phyloP scores from a whole-genome alignment of 768 basidiomycete genomes.

The Lentinus tigrinus region DNA sequence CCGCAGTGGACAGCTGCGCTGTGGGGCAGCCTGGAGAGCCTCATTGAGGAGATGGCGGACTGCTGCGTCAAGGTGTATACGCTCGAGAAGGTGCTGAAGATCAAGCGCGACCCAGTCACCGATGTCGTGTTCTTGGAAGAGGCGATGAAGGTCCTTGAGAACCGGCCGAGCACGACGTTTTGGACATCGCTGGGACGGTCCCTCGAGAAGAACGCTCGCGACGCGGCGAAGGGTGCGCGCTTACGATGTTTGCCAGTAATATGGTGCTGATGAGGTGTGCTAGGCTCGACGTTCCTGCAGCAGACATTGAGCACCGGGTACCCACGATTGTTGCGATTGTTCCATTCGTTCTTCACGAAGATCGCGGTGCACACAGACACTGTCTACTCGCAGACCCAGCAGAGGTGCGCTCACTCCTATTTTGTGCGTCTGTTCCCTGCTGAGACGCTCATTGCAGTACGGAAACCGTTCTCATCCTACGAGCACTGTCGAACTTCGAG shows the following conservation, averaged over 20 bases:
- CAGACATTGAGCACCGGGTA: constrained; percentile 87
- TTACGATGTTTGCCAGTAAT: neutral
- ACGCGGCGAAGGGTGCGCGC: constrained; percentile 70
- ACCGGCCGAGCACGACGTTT: constrained; percentile 87
- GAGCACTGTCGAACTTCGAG: constrained; percentile 82
- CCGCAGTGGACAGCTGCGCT: constrained; percentile 83
- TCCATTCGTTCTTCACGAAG: constrained; percentile 96
- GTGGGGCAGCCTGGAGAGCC: constrained; percentile 76
- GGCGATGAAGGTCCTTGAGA: constrained; percentile 88
- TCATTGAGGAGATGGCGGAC: constrained; percentile 86
- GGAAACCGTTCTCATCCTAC: constrained; percentile 86
- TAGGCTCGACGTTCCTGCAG: constrained; percentile 88
- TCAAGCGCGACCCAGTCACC: constrained; percentile 82
- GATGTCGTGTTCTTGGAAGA: constrained; percentile 86
- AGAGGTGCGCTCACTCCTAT: constrained; percentile 56
- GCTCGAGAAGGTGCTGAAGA: constrained; percentile 86
- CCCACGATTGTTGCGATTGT: constrained; percentile 82
- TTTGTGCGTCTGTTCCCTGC: neutral
- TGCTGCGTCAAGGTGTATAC: constrained; percentile 96
- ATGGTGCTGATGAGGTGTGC: neutral
- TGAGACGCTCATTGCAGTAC: constrained; percentile 51
- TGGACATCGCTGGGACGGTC: constrained; percentile 83
- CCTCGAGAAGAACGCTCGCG: constrained; percentile 80
- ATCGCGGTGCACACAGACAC: constrained; percentile 97
- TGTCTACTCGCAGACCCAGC: constrained; percentile 76